phyloP scores from a whole-genome alignment of 805 yeast genomes.

The Yamadazyma phyllophila region DNA sequence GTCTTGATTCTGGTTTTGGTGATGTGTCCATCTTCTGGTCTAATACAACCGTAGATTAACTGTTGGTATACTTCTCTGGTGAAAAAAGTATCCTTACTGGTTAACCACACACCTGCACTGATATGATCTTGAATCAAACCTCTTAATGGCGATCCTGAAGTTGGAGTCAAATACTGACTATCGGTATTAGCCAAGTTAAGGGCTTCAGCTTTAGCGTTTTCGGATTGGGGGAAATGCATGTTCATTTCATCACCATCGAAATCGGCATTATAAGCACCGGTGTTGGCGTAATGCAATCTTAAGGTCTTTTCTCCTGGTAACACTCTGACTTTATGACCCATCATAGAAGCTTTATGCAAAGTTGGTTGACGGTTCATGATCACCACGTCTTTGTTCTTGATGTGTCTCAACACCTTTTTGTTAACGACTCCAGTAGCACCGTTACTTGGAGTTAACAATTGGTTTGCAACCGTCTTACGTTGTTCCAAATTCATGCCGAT shows the following conservation, averaged over 20 bases:
- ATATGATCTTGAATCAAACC: constrained; percentile 99
- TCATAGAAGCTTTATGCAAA: constrained; percentile 98
- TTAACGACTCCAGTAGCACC: constrained; percentile 60
- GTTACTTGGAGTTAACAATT: constrained; percentile 80
- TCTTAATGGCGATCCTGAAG: constrained; percentile 97
- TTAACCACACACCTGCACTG: constrained; percentile 98
- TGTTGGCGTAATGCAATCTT: constrained; percentile 95
- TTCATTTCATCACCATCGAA: constrained; percentile 99
- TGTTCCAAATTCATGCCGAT: constrained; percentile 90
- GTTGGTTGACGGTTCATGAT: constrained; percentile 99
- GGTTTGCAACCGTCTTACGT: constrained; percentile 92
- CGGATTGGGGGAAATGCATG: constrained; percentile 98
- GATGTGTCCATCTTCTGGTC: constrained; percentile 97
- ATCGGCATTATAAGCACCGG: constrained; percentile 98
- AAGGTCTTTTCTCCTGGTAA: constrained; percentile 96
- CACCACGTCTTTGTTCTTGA: constrained; percentile 92
- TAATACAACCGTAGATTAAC: constrained; percentile 84
- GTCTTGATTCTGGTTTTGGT: constrained; percentile 64
- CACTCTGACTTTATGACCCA: constrained; percentile 98
- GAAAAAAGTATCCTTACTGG: constrained; percentile 88
- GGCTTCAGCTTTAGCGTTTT: constrained; percentile 96
- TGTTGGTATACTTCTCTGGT: constrained; percentile 92
- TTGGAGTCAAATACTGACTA: constrained; percentile 95
- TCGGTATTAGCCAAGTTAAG: constrained; percentile 93
- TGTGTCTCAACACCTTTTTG: constrained; percentile 93